Evolutionary conservation across 2,329 filamentous ascomycete species (phyloP).

Genomic region (Sporothrix phasma): DNA sequence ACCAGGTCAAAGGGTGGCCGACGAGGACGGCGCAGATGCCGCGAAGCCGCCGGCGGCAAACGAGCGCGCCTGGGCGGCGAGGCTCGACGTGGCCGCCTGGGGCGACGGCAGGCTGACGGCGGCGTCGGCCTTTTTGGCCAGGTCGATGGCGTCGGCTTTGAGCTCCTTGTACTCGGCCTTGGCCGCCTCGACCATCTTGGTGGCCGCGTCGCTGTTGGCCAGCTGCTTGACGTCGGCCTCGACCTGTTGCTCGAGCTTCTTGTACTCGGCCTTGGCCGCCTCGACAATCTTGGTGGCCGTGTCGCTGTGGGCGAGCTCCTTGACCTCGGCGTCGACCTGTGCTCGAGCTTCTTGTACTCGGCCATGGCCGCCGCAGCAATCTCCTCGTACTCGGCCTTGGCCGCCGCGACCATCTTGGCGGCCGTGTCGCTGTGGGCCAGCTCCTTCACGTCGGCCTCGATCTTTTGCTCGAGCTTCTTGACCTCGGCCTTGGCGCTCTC

Average conservation of each 20-base stretch:
- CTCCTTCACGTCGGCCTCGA: no score
- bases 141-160: constrained; percentile 28
- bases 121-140: constrained; percentile 9
- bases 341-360: constrained; percentile 38
- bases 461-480: constrained; percentile 21
- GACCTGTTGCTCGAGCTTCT: constrained; percentile 21
- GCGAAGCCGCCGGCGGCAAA: constrained; percentile 81
- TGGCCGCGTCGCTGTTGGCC: not conserved
- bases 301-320: no score
- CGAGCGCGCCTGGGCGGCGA: constrained; percentile 56
- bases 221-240: no score
- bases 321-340: no score
- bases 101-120: constrained; percentile 26
- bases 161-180: constrained; percentile 36
- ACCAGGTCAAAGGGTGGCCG: constrained; percentile 93
- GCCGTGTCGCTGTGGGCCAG: not conserved
- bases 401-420: constrained; percentile 28
- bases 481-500: no score
- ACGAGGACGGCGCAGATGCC: constrained; percentile 90
- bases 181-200: constrained; percentile 29
- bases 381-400: constrained; percentile 33
- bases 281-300: not conserved
- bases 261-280: no score
- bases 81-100: constrained; percentile 23
- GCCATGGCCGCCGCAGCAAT: no score